phyloP scores from a whole-genome alignment of 495 filamentous ascomycete species.

The Staphylotrichum tortipilum region DNA sequence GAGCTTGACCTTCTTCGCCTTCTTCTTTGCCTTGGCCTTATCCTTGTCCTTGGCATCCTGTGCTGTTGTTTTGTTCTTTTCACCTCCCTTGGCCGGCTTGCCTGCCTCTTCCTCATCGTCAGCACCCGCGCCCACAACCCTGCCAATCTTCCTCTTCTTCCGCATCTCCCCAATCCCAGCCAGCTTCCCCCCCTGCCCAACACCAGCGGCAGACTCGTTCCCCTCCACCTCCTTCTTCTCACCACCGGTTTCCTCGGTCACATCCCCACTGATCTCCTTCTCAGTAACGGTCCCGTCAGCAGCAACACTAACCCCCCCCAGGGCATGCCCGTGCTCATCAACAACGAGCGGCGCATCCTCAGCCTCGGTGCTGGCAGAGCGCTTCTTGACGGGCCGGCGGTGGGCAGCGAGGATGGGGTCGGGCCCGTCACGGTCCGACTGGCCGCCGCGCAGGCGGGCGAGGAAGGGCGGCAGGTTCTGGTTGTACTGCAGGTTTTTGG shows the following conservation, averaged over 20 bases:
- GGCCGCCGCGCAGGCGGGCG: constrained; percentile 39
- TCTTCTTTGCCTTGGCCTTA: constrained; percentile 30
- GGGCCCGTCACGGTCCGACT: constrained; percentile 21
- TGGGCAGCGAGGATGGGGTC: constrained; percentile 38
- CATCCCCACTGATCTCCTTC: not conserved
- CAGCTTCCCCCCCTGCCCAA: not conserved
- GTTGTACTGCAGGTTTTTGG: constrained; percentile 48
- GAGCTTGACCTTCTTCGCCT: constrained; percentile 51
- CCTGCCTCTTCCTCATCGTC: constrained; percentile 11
- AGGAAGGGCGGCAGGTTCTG: constrained; percentile 46
- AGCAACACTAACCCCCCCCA: constrained; percentile 31
- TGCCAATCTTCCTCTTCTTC: constrained; percentile 44
- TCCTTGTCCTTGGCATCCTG: not conserved
- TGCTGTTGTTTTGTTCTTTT: not conserved
- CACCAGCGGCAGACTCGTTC: not conserved
- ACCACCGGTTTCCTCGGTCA: too few species aligned
- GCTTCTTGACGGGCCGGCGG: constrained; percentile 29
- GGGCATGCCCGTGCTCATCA: constrained; percentile 38
- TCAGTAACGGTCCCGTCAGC: constrained; percentile 26
- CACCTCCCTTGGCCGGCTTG: constrained; percentile 7
- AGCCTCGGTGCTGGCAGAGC: constrained; percentile 40
- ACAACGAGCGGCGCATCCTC: constrained; percentile 41
- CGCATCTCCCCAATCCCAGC: constrained; percentile 25
- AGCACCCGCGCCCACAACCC: constrained; percentile 19
- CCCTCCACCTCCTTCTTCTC: not conserved